These are phyloP conservation scores for Zelopaecilomyces penicillatus DNA, from an alignment of 2,329 filamentous ascomycete species.

Conservation along the genomic window DNA sequence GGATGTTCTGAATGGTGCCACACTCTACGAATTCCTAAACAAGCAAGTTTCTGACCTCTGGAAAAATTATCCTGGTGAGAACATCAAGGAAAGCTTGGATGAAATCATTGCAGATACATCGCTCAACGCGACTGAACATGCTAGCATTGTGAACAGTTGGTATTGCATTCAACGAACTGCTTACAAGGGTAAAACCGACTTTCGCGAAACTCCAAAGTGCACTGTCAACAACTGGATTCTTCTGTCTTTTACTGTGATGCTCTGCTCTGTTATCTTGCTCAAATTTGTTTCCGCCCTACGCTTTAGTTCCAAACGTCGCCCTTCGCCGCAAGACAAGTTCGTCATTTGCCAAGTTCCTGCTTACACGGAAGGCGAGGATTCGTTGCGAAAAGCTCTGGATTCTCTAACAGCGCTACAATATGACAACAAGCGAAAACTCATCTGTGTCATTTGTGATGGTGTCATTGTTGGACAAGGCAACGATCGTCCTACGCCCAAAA, in stretches of 20 bases:
- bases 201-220: constrained; percentile 67
- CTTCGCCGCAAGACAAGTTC: constrained; percentile 91
- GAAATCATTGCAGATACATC: constrained; percentile 38
- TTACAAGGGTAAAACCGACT: constrained; percentile 76
- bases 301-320: constrained; percentile 83
- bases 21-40: constrained; percentile 65
- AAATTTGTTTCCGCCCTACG: constrained; percentile 94
- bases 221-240: constrained; percentile 88
- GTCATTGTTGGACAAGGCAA: constrained; percentile 95
- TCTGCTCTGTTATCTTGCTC: constrained; percentile 69
- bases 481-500: constrained; percentile 93
- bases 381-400: constrained; percentile 83
- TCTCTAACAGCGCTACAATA: constrained; percentile 91
- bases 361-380: constrained; percentile 96
- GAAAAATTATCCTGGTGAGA: constrained; percentile 65
- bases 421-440: constrained; percentile 96
- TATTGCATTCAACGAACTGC: constrained; percentile 79
- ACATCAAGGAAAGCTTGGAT: constrained; percentile 63
- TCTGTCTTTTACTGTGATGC: constrained; percentile 74
- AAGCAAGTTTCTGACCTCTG: constrained; percentile 57
- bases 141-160: constrained; percentile 54
- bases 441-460: constrained; percentile 93
- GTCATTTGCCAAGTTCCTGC: constrained; percentile 97
- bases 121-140: constrained; percentile 42
- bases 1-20: constrained; percentile 44